Evolutionary conservation across 306 rosid genomes (phyloP).

Genomic region (Fragaria vesca): DNA sequence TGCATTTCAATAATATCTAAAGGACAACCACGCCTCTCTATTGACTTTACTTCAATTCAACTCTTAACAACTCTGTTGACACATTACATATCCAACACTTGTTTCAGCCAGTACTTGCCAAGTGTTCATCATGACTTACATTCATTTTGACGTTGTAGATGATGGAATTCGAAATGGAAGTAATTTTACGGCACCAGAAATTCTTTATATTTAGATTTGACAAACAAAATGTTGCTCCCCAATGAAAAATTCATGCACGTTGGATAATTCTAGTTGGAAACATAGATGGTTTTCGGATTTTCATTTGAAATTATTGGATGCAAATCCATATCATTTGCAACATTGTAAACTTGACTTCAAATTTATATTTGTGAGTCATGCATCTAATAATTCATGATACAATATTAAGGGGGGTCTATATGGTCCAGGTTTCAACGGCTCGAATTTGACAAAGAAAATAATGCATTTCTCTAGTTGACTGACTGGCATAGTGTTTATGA

Average conservation of each 20-base stretch:
- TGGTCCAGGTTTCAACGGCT: not conserved
- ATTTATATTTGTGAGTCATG: not conserved
- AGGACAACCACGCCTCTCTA: not conserved
- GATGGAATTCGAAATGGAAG: not conserved
- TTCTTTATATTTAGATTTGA: not conserved
- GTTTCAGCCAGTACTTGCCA: not conserved
- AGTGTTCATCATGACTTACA: not conserved
- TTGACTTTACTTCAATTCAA: not conserved
- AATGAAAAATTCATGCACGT: not conserved
- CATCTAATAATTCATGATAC: not conserved
- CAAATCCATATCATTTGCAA: not conserved
- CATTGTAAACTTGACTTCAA: not conserved
- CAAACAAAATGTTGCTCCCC: not conserved
- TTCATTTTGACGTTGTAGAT: not conserved
- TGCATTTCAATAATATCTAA: not conserved
- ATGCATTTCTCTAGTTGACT: not conserved
- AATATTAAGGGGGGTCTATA: not conserved
- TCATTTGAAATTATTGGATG: not conserved
- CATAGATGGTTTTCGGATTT: not conserved
- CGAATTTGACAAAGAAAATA: not conserved
- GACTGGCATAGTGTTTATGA: not conserved
- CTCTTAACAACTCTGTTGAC: not conserved
- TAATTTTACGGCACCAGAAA: not conserved
- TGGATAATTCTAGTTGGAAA: not conserved
- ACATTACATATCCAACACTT: not conserved